Percentiles rank a stretch among this genome's conserved stretches.
Conservation (phyloP, 371 early-diverging fungal genomes). For the Mycotypha africana region DNA sequence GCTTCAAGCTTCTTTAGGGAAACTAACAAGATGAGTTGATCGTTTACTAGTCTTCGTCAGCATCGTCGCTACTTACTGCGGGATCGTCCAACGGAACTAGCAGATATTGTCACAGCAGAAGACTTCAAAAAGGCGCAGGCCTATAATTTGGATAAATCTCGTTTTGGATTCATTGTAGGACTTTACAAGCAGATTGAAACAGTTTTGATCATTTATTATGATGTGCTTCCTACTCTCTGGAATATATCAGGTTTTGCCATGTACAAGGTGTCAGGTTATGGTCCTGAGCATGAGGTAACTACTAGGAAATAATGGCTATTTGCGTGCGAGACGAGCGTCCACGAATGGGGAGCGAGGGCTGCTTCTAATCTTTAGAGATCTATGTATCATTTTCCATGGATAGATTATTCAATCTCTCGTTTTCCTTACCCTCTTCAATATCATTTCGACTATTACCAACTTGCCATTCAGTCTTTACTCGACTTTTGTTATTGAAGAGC, state of each 20-base stretch:
- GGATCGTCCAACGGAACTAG: constrained; percentile 58
- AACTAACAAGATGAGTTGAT: background rate
- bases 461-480: constrained; percentile 84
- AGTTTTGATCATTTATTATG: constrained; percentile 57
- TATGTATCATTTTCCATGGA: background rate
- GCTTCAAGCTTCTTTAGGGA: too few species aligned
- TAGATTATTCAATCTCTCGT: constrained; percentile 65
- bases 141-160: constrained; percentile 85
- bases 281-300: constrained; percentile 64
- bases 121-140: constrained; percentile 81
- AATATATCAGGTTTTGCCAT: constrained; percentile 48
- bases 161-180: constrained; percentile 67
- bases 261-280: constrained; percentile 52
- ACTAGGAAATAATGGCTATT: background rate
- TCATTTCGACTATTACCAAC: constrained; percentile 60
- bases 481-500: constrained; percentile 93
- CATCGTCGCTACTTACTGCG: constrained; percentile 63
- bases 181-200: constrained; percentile 60
- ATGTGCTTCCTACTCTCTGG: constrained; percentile 80
- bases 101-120: constrained; percentile 60
- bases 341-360: too few species aligned
- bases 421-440: constrained; percentile 60
- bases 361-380: too few species aligned
- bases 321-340: too few species aligned
- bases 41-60: constrained; percentile 59